Base-by-base conservation (phyloP, 441 rosid genomes). In the Dalechampia spathulata region DNA sequence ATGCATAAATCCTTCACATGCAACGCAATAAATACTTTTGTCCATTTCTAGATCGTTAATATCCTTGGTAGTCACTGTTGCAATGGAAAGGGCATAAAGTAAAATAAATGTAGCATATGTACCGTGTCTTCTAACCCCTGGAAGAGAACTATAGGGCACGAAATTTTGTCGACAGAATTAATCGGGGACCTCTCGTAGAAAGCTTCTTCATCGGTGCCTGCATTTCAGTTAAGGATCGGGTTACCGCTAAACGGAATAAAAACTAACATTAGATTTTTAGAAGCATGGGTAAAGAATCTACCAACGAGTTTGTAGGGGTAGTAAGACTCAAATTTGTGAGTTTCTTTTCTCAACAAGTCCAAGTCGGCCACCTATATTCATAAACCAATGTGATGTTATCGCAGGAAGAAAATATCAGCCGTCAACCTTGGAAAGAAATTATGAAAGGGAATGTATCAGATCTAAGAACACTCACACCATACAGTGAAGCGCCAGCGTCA, bases 101-200 rank as follows among this genome's bases (percentile, higher is more conserved):
- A 13, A 5, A 48, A n/a, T 12, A 39, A 49, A 49, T 14, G 26
- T 11, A 32, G 30, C 2, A 19, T 49, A 17, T 54, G 22, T 73
- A 84, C 96, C 99, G 81, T 87, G 72, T 93, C 99, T 64, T 93
- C 96, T 44, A 87, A 65, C 56, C 99, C 97, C 71, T 89, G 96
- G 71, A 93, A 87, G 38, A 87, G 76, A 79, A 93, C 87, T 63
- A 82, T 78, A 64, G 96, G 99, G 75, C 99, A 85, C 56, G 93
- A 87, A 74, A 87, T 83, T 62, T 65, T 76, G 53, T 87, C 83
- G 1, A 85, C 95, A 51, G 61, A 83, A 75, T 90, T 87, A 64
- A 89, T 79, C 20, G 96, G 96, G 22, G 97, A 82, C 60, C 93
- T 83, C 66, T 89, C 86, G 30, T 63, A 75, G 72, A 60, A 83